These are phyloP conservation scores for Chytriomyces sp. DNA, from an alignment of 192 early-diverging fungal genomes.

Conservation along the genomic window DNA sequence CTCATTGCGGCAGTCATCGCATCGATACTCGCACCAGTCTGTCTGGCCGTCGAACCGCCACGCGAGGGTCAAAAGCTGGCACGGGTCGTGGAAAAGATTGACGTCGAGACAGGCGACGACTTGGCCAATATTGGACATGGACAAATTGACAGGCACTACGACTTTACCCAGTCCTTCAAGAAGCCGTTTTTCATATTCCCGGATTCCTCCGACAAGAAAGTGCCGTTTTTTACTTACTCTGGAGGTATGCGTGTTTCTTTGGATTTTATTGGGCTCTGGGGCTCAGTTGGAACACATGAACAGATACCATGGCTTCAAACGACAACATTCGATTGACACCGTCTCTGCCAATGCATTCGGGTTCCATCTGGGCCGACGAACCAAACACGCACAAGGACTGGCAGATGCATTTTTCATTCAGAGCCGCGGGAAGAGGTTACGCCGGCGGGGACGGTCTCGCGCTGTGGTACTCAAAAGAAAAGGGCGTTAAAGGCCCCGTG, in stretches of 20 bases:
- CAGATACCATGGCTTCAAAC: slow-evolving; percentile 38
- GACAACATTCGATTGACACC: slow-evolving; percentile 60
- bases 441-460: slow-evolving; percentile 77
- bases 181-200: slow-evolving; percentile 44
- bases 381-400: slow-evolving; percentile 73
- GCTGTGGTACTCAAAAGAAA: slow-evolving; percentile 79
- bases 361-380: slow-evolving; percentile 64
- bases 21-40: neutral
- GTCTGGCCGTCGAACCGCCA: neutral
- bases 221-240: slow-evolving; percentile 38
- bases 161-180: slow-evolving; percentile 49
- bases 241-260: slow-evolving; percentile 29
- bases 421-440: slow-evolving; percentile 59
- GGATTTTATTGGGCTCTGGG: neutral
- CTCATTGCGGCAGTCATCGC: neutral
- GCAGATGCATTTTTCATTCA: slow-evolving; percentile 71
- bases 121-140: slow-evolving; percentile 30
- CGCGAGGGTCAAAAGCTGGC: neutral
- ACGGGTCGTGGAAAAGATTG: neutral
- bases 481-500: slow-evolving; percentile 56
- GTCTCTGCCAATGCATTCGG: slow-evolving; percentile 59
- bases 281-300: neutral
- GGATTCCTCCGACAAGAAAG: slow-evolving; percentile 19
- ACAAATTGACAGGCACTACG: slow-evolving; percentile 35
- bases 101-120: neutral